Evolutionary conservation across 805 yeast species (phyloP).

Genomic region (Kodamaea leandrae): DNA sequence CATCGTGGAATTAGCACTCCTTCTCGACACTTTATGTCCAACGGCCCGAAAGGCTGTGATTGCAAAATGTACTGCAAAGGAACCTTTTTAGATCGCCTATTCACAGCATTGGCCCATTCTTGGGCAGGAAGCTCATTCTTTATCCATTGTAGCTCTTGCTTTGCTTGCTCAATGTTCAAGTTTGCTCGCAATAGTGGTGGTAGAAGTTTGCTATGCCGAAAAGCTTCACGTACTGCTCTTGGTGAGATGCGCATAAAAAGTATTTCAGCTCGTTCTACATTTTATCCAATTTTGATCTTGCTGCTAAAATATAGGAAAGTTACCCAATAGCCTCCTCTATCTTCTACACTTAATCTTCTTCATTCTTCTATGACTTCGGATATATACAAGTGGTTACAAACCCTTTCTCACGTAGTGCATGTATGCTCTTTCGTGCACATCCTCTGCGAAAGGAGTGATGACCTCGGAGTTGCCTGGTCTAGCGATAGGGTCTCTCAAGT

Average conservation of each 20-base stretch:
- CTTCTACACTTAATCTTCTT: neutral
- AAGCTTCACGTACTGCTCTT: conserved; percentile 26
- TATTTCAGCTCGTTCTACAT: neutral
- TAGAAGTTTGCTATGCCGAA: conserved; percentile 23
- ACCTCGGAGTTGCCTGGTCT: conserved; percentile 97
- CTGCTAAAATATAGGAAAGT: too few species aligned
- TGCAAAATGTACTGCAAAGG: conserved; percentile 88
- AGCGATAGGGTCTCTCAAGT: conserved; percentile 93
- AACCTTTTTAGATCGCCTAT: conserved; percentile 46
- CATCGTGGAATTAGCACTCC: conserved; percentile 86
- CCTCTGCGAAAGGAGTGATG: conserved; percentile 79
- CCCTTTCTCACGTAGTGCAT: conserved; percentile 87
- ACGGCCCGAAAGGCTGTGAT: conserved; percentile 77
- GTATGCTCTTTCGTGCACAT: conserved; percentile 88
- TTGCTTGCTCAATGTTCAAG: conserved; percentile 39
- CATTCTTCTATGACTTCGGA: neutral
- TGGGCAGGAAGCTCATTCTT: conserved; percentile 48
- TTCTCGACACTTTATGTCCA: conserved; percentile 56
- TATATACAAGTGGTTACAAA: conserved; percentile 25
- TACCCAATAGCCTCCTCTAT: too few species aligned
- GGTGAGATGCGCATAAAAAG: conserved; percentile 20
- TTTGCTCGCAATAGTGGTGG: conserved; percentile 35
- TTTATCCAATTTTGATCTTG: too few species aligned
- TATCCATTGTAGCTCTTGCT: conserved; percentile 65
- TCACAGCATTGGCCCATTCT: conserved; percentile 53